Base-by-base conservation (phyloP, 2,329 filamentous ascomycete genomes). In the Clarireedia paspali region DNA sequence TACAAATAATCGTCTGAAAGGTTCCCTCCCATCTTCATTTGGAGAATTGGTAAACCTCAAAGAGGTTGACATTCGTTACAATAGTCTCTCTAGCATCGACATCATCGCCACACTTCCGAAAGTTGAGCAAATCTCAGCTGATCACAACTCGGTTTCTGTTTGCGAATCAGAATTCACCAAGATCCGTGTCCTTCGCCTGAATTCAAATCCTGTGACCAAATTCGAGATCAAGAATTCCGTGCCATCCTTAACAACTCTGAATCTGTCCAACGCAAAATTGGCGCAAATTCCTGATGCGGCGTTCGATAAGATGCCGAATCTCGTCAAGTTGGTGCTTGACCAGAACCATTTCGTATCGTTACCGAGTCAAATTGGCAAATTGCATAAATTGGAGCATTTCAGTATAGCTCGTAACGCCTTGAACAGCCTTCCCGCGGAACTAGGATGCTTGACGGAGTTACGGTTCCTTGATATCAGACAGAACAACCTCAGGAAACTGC, bases 341-440 rank as follows among this genome's bases (percentile, higher is more conserved):
- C 91, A 89, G 69, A 99, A 99, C 67, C 95, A 96, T 69, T 95
- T 99, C 64, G 91, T 94, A 0, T 92, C 89, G 0, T 75, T 99
- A 24, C 94, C 92, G 0, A 80, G 83, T 54, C 87, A 95, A 59
- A 88, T 99, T 58, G 91, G 92, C 15, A 88, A 87, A 60, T 75
- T 99, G 46, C 83, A 82, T 60, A 88, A 84, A 63, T 76, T 99
- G 30, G 91, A 97, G 67, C 86, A 95, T 70, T 87, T 99, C 67
- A 97, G 91, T 71, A 91, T 97, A 61, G 53, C 53, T 40, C 89
- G 92, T 70, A 99, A 99, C 68, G 87, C 88, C 0, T 79, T 99
- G 3, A 88, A 86, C 58, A 85, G 89, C 62, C 75, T 99, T 30
- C 94, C 94, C 4, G 72, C 88, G 0, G 91, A 96, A 63, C 90